phyloP scores from a whole-genome alignment of 176 grass and related monocot genomes.

The Ampelocalamus luodianensis region DNA sequence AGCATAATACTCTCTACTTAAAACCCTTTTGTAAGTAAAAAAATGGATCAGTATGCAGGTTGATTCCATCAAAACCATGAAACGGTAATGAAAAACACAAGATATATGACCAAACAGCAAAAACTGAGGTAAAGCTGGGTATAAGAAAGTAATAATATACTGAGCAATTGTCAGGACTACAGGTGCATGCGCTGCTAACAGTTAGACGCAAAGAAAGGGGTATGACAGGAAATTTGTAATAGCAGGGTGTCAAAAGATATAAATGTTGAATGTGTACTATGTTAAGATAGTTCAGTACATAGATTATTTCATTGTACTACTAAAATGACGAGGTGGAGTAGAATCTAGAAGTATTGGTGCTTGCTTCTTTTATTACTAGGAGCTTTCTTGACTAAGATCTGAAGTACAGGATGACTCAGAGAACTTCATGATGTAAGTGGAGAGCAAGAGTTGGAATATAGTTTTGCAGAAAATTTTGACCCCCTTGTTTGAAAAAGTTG shows the following conservation, averaged over 20 bases:
- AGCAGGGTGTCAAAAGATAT: background rate
- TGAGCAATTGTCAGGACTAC: background rate
- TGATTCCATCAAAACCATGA: background rate
- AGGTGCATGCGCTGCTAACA: background rate
- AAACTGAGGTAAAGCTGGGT: background rate
- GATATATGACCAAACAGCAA: background rate
- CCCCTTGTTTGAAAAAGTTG: background rate
- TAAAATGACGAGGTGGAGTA: background rate
- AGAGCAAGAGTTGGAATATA: background rate
- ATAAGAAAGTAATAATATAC: background rate
- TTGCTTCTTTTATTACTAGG: background rate
- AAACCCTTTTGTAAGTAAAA: constrained; percentile 8
- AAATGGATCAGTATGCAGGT: background rate
- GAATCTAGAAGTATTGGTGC: too few species aligned
- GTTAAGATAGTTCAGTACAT: background rate
- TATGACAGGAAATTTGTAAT: background rate
- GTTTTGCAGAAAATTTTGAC: background rate
- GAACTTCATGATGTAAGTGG: background rate
- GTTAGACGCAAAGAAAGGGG: background rate
- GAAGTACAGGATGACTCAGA: background rate
- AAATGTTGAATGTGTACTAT: background rate
- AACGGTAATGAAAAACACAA: background rate
- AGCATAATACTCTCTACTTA: background rate
- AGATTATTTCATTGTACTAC: background rate
- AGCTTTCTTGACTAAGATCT: constrained; percentile 17